Conservation (phyloP, 306 rosid species). For the Quercus robur region DNA sequence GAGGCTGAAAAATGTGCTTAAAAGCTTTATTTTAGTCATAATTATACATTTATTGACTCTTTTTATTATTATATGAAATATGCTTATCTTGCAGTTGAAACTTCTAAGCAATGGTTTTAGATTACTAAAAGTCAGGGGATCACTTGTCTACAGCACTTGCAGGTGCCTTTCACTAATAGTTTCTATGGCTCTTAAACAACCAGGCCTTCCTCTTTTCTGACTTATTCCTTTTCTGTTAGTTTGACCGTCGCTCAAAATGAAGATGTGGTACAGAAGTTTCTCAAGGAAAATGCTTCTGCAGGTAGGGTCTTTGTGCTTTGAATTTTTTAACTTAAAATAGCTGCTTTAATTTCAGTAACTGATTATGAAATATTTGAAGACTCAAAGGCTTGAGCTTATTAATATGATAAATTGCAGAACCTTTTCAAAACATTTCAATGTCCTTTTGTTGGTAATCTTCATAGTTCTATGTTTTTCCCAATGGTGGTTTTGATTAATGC, state of each 20-base stretch:
- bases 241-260: constrained; percentile 86
- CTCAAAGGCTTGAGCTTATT: not conserved
- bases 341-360: not conserved
- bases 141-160: constrained; percentile 95
- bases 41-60: not conserved
- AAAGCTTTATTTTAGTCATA: not conserved
- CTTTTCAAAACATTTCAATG: not conserved
- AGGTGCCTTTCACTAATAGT: constrained; percentile 44
- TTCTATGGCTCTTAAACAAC: not conserved
- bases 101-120: constrained; percentile 84
- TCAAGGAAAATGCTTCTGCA: constrained; percentile 62
- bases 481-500: not conserved
- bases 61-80: not conserved
- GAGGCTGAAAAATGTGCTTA: not conserved
- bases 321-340: not conserved
- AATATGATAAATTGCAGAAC: not conserved
- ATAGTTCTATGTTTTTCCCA: not conserved
- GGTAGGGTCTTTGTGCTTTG: constrained; percentile 41
- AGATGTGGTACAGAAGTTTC: constrained; percentile 80
- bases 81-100: constrained; percentile 54
- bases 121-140: constrained; percentile 72
- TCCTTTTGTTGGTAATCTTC: not conserved
- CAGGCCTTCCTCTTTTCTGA: constrained; percentile 3
- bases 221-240: constrained; percentile 36
- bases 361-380: not conserved